Evolutionary conservation across 768 basidiomycete species (phyloP).

Genomic region (Auricularia auricula-judae): DNA sequence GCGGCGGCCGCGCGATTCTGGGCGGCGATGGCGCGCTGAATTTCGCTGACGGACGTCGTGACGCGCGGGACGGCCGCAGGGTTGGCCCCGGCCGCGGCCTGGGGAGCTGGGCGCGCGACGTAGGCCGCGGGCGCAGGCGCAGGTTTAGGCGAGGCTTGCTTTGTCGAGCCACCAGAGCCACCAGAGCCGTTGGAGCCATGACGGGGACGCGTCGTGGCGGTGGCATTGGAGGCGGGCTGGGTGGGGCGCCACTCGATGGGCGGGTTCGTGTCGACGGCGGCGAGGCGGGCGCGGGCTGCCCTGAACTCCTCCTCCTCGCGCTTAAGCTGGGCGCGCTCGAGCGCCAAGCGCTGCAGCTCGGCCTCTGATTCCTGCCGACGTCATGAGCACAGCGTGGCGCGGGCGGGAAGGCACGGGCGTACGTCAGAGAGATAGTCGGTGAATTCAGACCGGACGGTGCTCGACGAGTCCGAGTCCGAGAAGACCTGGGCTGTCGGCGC

Average conservation of each 20-base stretch:
- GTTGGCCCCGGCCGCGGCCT: neutral
- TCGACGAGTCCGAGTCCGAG: slow-evolving; percentile 10
- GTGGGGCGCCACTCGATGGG: neutral
- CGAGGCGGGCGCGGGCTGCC: slow-evolving; percentile 68
- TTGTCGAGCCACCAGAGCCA: neutral
- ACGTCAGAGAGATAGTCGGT: slow-evolving; percentile 80
- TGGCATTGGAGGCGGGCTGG: neutral
- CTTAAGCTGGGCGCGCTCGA: slow-evolving; percentile 68
- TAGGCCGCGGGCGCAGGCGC: neutral
- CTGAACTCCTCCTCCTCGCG: slow-evolving; percentile 75
- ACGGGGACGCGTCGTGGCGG: neutral
- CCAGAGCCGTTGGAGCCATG: neutral
- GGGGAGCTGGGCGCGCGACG: neutral
- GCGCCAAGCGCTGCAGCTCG: slow-evolving; percentile 77
- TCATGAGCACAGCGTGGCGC: neutral
- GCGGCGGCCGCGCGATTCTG: neutral
- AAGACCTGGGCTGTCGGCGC: slow-evolving; percentile 8
- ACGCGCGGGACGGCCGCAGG: neutral
- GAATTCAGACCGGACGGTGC: slow-evolving; percentile 77
- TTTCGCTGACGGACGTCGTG: neutral
- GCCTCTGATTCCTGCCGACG: slow-evolving; percentile 58
- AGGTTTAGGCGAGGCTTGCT: neutral
- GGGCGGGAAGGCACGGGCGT: neutral
- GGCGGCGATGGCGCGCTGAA: neutral
- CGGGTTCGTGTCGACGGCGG: slow-evolving; percentile 37